Evolutionary conservation across 495 filamentous ascomycete species (phyloP).

Genomic region (Penicillium coffeae): DNA sequence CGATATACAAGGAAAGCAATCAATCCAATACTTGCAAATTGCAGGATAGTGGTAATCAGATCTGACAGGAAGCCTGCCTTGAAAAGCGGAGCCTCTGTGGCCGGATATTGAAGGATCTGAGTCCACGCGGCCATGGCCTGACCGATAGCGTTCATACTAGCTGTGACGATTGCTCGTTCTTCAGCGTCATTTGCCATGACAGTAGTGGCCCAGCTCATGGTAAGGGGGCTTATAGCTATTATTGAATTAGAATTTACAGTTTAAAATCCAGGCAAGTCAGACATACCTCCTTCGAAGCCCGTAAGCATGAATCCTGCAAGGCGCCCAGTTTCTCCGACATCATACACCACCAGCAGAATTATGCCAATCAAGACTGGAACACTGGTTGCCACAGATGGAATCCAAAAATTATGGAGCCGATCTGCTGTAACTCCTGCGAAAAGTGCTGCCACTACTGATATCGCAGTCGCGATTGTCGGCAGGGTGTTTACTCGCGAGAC

Average conservation of each 20-base stretch:
- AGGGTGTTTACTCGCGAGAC: too few relatives aligned
- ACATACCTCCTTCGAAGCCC: too few relatives aligned
- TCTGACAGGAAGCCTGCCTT: slow-evolving; percentile 13
- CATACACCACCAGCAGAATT: slow-evolving; percentile 24
- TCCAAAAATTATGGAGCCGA: slow-evolving; percentile 24
- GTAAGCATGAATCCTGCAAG: too few relatives aligned
- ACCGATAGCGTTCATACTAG: slow-evolving; percentile 38
- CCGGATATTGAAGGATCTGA: slow-evolving; percentile 29
- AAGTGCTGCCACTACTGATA: not conserved
- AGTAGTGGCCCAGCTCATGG: slow-evolving; percentile 33
- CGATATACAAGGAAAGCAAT: too few relatives aligned
- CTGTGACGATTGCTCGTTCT: slow-evolving; percentile 32
- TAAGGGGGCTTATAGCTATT: too few relatives aligned
- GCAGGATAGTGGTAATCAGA: too few relatives aligned
- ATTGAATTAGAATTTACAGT: too few relatives aligned
- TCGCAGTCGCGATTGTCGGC: too few relatives aligned
- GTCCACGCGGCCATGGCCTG: slow-evolving; percentile 10
- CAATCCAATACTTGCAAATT: too few relatives aligned
- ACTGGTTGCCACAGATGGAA: slow-evolving; percentile 22
- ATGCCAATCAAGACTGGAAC: slow-evolving; percentile 26
- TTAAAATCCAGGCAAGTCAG: too few relatives aligned
- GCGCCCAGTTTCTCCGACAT: slow-evolving; percentile 29
- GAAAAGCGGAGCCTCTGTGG: slow-evolving; percentile 25
- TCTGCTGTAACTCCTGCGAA: slow-evolving; percentile 24
- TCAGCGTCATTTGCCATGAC: slow-evolving; percentile 33